Percentiles rank a stretch among this genome's conserved stretches.
Evolutionary conservation across 164 flowering plant genomes (phyloP).

Genomic region (Aristolochia contorta): DNA sequence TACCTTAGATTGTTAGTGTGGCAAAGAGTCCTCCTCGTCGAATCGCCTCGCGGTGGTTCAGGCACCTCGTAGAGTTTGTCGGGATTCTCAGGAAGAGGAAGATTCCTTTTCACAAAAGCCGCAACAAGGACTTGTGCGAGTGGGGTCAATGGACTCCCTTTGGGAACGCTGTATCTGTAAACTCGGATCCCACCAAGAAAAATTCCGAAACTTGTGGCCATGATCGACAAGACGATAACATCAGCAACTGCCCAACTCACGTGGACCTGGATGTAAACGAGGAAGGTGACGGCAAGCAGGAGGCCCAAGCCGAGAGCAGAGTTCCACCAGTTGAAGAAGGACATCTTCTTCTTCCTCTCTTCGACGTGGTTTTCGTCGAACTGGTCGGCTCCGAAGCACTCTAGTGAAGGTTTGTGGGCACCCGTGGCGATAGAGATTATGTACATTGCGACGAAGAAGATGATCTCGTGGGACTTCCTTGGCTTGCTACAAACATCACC

Average conservation of each 20-base stretch:
- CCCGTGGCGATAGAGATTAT: constrained; percentile 82
- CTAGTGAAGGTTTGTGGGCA: constrained; percentile 77
- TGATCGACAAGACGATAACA: constrained; percentile 37
- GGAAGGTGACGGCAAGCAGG: constrained; percentile 58
- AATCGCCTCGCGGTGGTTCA: constrained; percentile 18
- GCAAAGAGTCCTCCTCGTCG: constrained; percentile 44
- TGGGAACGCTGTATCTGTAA: constrained; percentile 48
- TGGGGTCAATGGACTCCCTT: constrained; percentile 80
- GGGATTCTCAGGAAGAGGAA: constrained; percentile 42
- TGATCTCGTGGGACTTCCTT: constrained; percentile 39
- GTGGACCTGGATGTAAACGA: constrained; percentile 69
- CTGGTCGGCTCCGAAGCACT: constrained; percentile 96
- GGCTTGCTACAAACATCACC: constrained; percentile 18
- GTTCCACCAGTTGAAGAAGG: constrained; percentile 94
- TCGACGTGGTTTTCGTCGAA: constrained; percentile 62
- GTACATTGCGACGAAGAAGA: constrained; percentile 70
- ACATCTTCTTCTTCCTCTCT: constrained; percentile 75
- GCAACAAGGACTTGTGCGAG: constrained; percentile 73
- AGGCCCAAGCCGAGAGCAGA: constrained; percentile 58
- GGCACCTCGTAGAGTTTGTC: constrained; percentile 42
- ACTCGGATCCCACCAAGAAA: constrained; percentile 49
- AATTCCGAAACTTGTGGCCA: constrained; percentile 41
- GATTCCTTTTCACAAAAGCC: constrained; percentile 60
- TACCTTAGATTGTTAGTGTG: constrained; percentile 73
- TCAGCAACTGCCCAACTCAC: constrained; percentile 70